Evolutionary conservation across 73 alveolate species (phyloP), one percentile per base, ranked within the genome.

Genomic region (Paramecium tetraurelia): DNA sequence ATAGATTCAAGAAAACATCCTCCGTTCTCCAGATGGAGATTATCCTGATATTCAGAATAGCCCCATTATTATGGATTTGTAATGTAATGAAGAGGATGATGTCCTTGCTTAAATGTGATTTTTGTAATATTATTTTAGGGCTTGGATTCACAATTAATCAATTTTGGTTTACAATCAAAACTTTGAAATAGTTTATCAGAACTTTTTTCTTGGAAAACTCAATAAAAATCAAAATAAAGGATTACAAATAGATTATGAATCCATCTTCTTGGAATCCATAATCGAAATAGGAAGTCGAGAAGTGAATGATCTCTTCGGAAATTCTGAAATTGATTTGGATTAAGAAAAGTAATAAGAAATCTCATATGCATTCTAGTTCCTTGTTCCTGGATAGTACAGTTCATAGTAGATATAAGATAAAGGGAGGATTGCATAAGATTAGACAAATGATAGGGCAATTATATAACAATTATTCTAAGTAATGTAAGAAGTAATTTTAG

Each of bases 371-470:
- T 53, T 63, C 10, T 63, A 63, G 84, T 27, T 80, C 90, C 21
- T 11, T 80, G 10, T 31, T 43, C n/a, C 14, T 80, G 3, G 57
- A 80, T 80, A 46, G 14, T 21, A 44, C 90, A 21, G 29, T 24
- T 43, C 70, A 80, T 80, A 41, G 76, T 35, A 21, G 90, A 44
- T 80, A 80, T 80, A 80, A 80, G 12, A 80, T 80, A 14, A 80
- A 41, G n/a, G 90, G 90, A 20, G 57, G 57, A n/a, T 31, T 33
- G 9, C 70, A 80, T 80, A 80, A 80, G 38, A 80, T 80, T 31
- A 44, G 20, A 44, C 6, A 80, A 14, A 80, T 80, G 76, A 80
- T 80, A 21, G 31, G 18, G 1, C 10, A 7, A 10, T 43, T 80
- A 46, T 80, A 22, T 80, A 27, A 80, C 5, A 27, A 46, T 20